Base-by-base conservation (phyloP, 2,329 filamentous ascomycete species). In the Septoria petroselini region DNA sequence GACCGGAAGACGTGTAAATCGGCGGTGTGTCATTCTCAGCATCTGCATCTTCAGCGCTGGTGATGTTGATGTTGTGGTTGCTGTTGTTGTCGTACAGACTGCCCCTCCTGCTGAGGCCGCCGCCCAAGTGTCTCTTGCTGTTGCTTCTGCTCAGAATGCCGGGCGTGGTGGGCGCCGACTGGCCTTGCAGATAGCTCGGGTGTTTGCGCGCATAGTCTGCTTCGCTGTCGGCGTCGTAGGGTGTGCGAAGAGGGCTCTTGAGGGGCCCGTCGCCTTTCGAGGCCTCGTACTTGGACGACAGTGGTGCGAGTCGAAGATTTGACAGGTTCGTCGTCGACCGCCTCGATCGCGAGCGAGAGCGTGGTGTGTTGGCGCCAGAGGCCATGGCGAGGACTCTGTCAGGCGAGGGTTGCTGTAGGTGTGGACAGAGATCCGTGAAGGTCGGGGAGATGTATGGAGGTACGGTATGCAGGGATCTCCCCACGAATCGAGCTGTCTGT, bases 261-360 rank as follows among this genome's bases (percentile, higher is more conserved):
- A 71, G 57, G 52, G 66, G 67, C 50, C 31, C 14, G 2, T 48
- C 40, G 17, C 65, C 61, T 46, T 61, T 60, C 21, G 62, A 58
- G 30, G 59, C 43, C 54, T 68, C 59, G 25, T 73, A 68, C 55
- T 73, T 70, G 47, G 75, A 78, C 18, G 65, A 66, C 48, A 84
- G 71, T 31, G 80, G 81, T 59, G 80, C 78, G n/a, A 83, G 73
- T 35, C 80, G 81, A 53, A 83, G 73, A 60, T 81, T 75, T 58
- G 77, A 70, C 44, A 84, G 73, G 54, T 80, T 80, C 41, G 78
- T 78, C 59, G 80, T 78, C 41, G 79, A 82, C 49, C 80, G 79
- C 53, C 65, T 67, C n/a, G 63, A 59, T 53, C 64, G 61, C 29
- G 66, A 66, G 37, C 50, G 57, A n/a, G 62, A 62, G 25, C 60